Percentiles rank a stretch among this genome's conserved stretches.
Evolutionary conservation across 768 basidiomycete genomes (phyloP).

Genomic region (Lentinula lateritia): DNA sequence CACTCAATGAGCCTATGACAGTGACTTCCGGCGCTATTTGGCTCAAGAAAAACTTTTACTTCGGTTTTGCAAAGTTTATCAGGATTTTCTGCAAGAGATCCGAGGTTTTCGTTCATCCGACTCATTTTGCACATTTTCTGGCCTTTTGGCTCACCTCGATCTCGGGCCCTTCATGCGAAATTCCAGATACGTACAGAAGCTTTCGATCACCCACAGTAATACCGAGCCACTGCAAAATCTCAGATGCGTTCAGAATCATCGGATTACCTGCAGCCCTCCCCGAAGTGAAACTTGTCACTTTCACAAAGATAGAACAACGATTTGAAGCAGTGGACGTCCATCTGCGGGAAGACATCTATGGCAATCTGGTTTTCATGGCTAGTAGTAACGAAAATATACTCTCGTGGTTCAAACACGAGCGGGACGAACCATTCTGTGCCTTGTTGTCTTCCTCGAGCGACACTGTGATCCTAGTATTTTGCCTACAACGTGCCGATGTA

Average conservation of each 20-base stretch:
- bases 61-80: background rate
- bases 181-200: background rate
- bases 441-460: background rate
- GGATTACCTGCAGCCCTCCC: background rate
- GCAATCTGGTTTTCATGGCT: background rate
- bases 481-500: background rate
- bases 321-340: background rate
- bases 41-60: background rate
- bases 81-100: background rate
- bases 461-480: background rate
- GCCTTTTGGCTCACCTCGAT: background rate
- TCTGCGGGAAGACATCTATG: background rate
- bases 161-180: background rate
- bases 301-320: background rate
- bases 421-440: background rate
- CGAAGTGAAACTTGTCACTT: background rate
- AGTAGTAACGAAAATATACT: too few species aligned
- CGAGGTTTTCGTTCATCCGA: background rate
- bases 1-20: background rate
- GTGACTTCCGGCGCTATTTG: background rate
- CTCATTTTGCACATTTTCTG: background rate
- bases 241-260: background rate
- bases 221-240: background rate
- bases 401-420: background rate
- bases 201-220: background rate